A percentile compares a stretch with the other conserved stretches of the same genome.
Conservation (phyloP, 768 basidiomycete species). For the Trametes coccinea region DNA sequence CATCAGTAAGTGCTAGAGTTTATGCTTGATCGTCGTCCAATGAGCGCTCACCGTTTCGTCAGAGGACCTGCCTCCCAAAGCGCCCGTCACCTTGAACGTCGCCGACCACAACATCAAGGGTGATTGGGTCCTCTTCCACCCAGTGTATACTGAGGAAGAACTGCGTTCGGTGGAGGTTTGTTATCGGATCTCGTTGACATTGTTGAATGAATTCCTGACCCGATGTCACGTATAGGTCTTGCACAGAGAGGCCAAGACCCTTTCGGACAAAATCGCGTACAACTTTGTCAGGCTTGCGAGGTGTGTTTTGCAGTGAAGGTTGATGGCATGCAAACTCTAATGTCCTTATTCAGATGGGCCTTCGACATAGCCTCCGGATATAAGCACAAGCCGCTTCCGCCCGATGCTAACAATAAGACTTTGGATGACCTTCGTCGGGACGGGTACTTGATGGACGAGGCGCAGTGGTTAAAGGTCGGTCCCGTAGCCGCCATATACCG, state of each 20-base stretch:
- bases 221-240: constrained; percentile 53
- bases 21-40: not conserved
- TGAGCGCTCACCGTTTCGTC: constrained; percentile 1
- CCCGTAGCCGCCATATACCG: not conserved
- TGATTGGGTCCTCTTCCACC: constrained; percentile 93
- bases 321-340: not conserved
- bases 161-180: constrained; percentile 69
- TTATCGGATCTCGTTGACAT: not conserved
- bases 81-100: constrained; percentile 3
- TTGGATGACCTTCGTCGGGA: constrained; percentile 71
- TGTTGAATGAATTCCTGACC: too few relatives aligned
- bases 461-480: constrained; percentile 74
- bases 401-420: constrained; percentile 56
- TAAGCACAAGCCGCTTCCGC: constrained; percentile 68
- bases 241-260: constrained; percentile 59
- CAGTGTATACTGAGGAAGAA: constrained; percentile 81
- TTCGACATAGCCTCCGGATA: constrained; percentile 90
- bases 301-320: constrained; percentile 29
- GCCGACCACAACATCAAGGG: constrained; percentile 40
- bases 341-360: constrained; percentile 43
- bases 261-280: constrained; percentile 73
- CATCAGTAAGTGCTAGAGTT: constrained; percentile 27
- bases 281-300: constrained; percentile 58
- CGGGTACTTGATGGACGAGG: constrained; percentile 72
- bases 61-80: constrained; percentile 21